A percentile compares a stretch with the other conserved stretches of the same genome.
These are phyloP conservation scores for Pichia sp. DNA, from an alignment of 1,139 yeast genomes.

Conservation along the genomic window DNA sequence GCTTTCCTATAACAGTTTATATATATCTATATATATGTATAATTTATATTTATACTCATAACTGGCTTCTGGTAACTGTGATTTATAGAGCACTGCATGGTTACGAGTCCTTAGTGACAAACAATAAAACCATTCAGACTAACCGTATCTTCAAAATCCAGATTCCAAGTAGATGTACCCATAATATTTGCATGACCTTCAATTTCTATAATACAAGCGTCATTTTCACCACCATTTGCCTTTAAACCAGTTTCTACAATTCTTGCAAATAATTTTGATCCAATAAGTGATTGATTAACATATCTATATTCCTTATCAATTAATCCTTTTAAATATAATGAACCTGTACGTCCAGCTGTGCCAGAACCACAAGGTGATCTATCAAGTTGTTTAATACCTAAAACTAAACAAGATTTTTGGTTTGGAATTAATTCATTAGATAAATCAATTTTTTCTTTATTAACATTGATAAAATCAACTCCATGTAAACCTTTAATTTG, in stretches of 20 bases:
- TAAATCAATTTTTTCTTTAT: constrained; percentile 5
- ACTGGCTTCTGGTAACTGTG: not conserved
- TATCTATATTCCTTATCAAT: constrained; percentile 8
- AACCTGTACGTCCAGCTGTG: constrained; percentile 26
- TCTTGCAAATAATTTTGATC: constrained; percentile 20
- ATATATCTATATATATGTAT: no score
- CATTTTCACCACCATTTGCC: constrained; percentile 18
- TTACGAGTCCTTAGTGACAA: not conserved
- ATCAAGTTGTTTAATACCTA: constrained; percentile 25
- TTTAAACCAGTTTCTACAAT: constrained; percentile 15
- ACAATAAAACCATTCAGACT: constrained; percentile 20
- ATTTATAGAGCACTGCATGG: not conserved
- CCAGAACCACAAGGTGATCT: constrained; percentile 28
- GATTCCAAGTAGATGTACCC: constrained; percentile 23
- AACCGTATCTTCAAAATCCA: constrained; percentile 22
- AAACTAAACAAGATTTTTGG: constrained; percentile 20
- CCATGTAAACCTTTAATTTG: constrained; percentile 23
- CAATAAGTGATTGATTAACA: constrained; percentile 25
- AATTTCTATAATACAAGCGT: constrained; percentile 23
- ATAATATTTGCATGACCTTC: constrained; percentile 23
- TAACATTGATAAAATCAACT: constrained; percentile 17
- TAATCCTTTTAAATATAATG: constrained; percentile 17
- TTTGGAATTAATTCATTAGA: constrained; percentile 14
- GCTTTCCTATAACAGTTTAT: no score
- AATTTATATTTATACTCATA: no score